Conservation (phyloP, 805 yeast species). For the Candida nitratophila region DNA sequence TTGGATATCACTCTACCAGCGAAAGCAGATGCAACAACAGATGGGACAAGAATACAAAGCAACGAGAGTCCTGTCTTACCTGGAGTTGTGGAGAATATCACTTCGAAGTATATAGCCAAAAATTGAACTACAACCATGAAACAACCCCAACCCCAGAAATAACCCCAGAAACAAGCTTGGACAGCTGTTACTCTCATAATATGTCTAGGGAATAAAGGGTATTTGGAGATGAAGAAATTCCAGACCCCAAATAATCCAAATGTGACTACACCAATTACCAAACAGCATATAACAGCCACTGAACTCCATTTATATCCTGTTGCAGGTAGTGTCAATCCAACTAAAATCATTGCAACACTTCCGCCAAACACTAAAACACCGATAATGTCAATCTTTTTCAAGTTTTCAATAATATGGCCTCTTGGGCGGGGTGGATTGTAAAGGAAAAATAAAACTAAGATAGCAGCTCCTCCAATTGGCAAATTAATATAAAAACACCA, state of each 20-base stretch:
- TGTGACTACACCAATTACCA: constrained; percentile 38
- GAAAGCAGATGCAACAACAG: constrained; percentile 30
- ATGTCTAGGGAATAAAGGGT: constrained; percentile 42
- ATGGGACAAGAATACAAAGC: constrained; percentile 35
- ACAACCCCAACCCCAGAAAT: constrained; percentile 29
- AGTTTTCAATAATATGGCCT: constrained; percentile 31
- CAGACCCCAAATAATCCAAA: constrained; percentile 29
- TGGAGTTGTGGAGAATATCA: constrained; percentile 32
- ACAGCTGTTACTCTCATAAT: constrained; percentile 28
- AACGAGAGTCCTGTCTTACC: constrained; percentile 39
- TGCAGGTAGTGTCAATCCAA: constrained; percentile 54
- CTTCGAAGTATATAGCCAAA: constrained; percentile 43
- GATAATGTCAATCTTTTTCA: constrained; percentile 38
- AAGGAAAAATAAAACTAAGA: constrained; percentile 29
- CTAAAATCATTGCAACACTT: constrained; percentile 38
- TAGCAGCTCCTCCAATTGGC: constrained; percentile 52
- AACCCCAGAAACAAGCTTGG: constrained; percentile 29
- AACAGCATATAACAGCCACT: constrained; percentile 41
- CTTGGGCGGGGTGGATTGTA: constrained; percentile 41
- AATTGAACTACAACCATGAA: constrained; percentile 33
- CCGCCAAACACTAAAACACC: constrained; percentile 38
- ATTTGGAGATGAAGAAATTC: constrained; percentile 33
- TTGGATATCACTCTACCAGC: constrained; percentile 32
- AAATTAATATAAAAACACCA: constrained; percentile 69
- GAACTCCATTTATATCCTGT: constrained; percentile 45